Base-by-base conservation (phyloP, 345 rosid genomes). In the Alliaria petiolata region DNA sequence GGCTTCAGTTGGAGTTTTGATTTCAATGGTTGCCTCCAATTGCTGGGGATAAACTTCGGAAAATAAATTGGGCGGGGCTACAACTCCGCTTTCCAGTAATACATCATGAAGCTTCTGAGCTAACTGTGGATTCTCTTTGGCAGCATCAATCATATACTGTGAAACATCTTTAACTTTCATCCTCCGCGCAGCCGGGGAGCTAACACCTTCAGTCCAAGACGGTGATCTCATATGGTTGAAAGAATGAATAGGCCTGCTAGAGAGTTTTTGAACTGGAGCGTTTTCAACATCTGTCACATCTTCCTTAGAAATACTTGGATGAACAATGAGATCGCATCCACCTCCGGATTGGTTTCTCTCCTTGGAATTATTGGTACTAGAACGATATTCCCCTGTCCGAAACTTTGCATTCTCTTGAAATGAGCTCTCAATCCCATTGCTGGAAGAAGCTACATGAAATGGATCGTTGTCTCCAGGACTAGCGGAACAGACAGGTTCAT, bases 151-250 rank as follows among this genome's bases (percentile, higher is more conserved):
- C 97, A 93, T 89, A 74, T 93, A 90, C 58, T 82, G 85, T 22
- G 98, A 93, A 72, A 93, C 96, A 78, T 93, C 92, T 87, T 89
- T 93, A 68, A 87, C 97, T 83, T 93, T 90, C 98, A 86, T 93
- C 78, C 85, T 84, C 45, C 67, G 89, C 6, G 74, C 93, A 47
- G 96, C 89, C 13, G 97, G 96, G 43, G 92, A 90, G 81, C 85
- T 85, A 64, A 90, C 89, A 56, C 98, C 98, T 89, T 93, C 97
- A 40, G 98, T 93, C 98, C 98, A 93, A 42, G 97, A 93, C 69
- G 97, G 98, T 67, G 89, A 86, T 81, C 95, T 86, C 49, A 82
- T 85, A 81, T 89, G 98, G 0, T 67, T 35, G 62, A 76, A 62
- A 71, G 89, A 73, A 77, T 83, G 84, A 78, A 56, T 80, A 73